A percentile compares a stretch with the other conserved stretches of the same genome.
phyloP scores from a whole-genome alignment of 176 grass and related monocot species.

The Carex pumila region DNA sequence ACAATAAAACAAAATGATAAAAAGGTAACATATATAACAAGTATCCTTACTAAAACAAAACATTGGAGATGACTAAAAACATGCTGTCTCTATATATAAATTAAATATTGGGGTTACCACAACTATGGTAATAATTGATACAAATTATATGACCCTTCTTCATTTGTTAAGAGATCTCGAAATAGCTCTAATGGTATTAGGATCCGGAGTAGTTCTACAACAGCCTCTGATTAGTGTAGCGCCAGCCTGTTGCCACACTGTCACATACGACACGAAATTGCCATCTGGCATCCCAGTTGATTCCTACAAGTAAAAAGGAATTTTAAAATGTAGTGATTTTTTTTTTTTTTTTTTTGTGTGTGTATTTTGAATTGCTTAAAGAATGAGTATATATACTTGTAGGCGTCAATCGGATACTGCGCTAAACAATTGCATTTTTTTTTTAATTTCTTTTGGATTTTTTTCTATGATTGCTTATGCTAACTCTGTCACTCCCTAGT shows the following conservation, averaged over 20 bases:
- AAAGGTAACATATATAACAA: not conserved
- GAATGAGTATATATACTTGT: no score
- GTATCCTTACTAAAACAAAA: not conserved
- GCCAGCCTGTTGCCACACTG: slow-evolving; percentile 64
- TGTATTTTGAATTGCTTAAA: not conserved
- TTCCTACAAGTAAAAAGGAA: slow-evolving; percentile 34
- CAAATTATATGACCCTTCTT: not conserved
- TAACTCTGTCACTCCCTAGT: no score
- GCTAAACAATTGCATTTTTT: no score
- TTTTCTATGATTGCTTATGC: no score
- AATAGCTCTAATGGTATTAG: slow-evolving; percentile 81
- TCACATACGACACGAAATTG: slow-evolving; percentile 82
- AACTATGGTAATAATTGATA: not conserved
- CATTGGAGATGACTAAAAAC: not conserved
- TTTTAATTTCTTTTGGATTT: no score
- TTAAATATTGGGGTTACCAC: not conserved
- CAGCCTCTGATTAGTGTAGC: slow-evolving; percentile 70
- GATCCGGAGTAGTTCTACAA: slow-evolving; percentile 98
- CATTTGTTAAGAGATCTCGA: slow-evolving; percentile 46
- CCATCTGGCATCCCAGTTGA: slow-evolving; percentile 73
- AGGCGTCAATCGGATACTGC: no score
- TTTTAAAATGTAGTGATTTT: not conserved
- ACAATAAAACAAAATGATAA: not conserved
- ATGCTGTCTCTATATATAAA: not conserved
- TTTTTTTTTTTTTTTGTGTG: not conserved